Base-by-base conservation (phyloP, 345 rosid species). In the Sisymbrium altissimum region DNA sequence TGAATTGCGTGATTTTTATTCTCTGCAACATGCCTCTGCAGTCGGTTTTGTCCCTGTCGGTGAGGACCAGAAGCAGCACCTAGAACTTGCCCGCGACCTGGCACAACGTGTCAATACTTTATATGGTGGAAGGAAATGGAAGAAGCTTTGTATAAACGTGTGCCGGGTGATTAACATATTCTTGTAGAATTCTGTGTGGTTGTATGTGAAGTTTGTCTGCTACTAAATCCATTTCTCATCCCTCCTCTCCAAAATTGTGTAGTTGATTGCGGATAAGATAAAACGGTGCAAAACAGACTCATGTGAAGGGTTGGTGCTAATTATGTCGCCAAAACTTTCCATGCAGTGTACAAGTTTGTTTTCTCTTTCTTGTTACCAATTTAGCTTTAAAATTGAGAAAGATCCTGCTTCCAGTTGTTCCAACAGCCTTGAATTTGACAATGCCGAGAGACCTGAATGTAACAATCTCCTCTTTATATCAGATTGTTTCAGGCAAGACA, bases 41-140 rank as follows among this genome's bases (percentile, higher is more conserved):
- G 96, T 75, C 98, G 98, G 91, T 73, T 86, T 87, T 73, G 97
- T 91, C 40, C 98, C 98, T 30, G 98, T 94, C 63, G 98, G 96
- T 45, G 97, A 91, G 83, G 97, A 89, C 68, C 98, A 94, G 86
- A 94, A 91, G 85, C 98, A 91, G 79, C 98, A 94, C 70, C 71
- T 94, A 53, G 97, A 91, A 84, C 85, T 94, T 85, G 86, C 96
- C 10, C 88, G 93, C 30, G 96, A 94, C 63, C 59, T 91, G 67
- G 98, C 97, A 35, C 93, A 86, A 68, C 88, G 97, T 56, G 77
- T 91, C 60, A 94, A 94, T 79, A 66, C 74, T 68, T 78, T 88
- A 71, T 94, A 89, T 79, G 98, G 98, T 71, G 96, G 97, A 79
- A 88, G 89, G 80, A 93, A 93, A 83, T 91, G 97, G 98, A 93